phyloP scores from a whole-genome alignment of 164 flowering plant genomes.

The Hamamelis virginiana region DNA sequence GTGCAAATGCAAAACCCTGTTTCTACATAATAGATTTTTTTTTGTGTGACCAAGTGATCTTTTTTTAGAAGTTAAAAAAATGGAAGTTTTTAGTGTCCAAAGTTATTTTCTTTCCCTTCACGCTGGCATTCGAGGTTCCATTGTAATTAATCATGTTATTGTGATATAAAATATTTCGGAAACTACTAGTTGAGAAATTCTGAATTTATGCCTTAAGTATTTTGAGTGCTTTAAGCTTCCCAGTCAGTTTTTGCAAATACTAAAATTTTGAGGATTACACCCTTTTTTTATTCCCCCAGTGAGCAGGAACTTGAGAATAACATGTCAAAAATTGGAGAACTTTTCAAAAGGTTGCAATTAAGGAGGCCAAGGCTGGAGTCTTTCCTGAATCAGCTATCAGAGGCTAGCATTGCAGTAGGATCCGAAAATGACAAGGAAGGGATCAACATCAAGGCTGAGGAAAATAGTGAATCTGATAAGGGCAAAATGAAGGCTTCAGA shows the following conservation, averaged over 20 bases:
- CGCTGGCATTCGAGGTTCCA: too few species aligned
- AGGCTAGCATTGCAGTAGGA: neutral
- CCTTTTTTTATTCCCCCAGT: constrained; percentile 18
- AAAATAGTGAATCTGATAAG: neutral
- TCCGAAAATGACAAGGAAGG: neutral
- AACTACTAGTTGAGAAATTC: too few species aligned
- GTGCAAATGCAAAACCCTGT: too few species aligned
- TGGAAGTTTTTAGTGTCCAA: too few species aligned
- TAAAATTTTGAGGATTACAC: neutral
- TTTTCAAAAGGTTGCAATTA: constrained; percentile 13
- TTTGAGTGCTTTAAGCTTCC: too few species aligned
- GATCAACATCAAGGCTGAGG: neutral
- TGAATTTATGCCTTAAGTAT: too few species aligned
- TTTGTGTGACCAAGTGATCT: too few species aligned
- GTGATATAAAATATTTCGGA: too few species aligned
- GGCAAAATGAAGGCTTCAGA: neutral
- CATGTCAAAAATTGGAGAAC: constrained; percentile 6
- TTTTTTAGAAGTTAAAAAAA: too few species aligned
- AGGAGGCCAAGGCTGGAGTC: constrained; percentile 19
- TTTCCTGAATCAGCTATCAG: constrained; percentile 22
- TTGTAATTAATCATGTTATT: too few species aligned
- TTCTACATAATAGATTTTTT: too few species aligned
- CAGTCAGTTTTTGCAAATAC: neutral
- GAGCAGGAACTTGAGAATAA: constrained; percentile 9
- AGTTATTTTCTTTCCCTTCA: too few species aligned